A percentile compares a stretch with the other conserved stretches of the same genome.
phyloP scores from a whole-genome alignment of 179 eudicot species.

The Monotropa hypopitys region DNA sequence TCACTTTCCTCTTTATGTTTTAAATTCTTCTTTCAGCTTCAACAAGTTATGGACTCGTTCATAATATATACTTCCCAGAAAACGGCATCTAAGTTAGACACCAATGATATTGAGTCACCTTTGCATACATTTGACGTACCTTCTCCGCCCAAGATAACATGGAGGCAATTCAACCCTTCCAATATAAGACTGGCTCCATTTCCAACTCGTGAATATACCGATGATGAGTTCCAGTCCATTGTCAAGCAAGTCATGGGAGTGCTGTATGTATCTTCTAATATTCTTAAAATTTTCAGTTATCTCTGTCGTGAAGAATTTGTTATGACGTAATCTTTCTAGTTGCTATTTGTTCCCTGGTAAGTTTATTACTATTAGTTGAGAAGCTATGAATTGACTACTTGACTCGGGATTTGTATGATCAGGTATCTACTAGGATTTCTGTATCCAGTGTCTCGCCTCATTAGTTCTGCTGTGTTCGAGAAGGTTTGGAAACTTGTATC shows the following conservation, averaged over 20 bases:
- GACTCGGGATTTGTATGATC: conserved; percentile 16
- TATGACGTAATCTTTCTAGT: neutral
- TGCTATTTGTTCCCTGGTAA: neutral
- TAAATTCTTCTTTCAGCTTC: conserved; percentile 59
- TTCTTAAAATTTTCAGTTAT: neutral
- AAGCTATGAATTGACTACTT: conserved; percentile 10
- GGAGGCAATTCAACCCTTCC: conserved; percentile 69
- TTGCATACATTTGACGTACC: conserved; percentile 16
- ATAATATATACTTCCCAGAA: conserved; percentile 71
- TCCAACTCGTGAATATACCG: conserved; percentile 95
- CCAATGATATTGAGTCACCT: conserved; percentile 23
- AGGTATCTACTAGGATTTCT: conserved; percentile 97
- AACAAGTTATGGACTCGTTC: conserved; percentile 88
- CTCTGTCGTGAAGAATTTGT: neutral
- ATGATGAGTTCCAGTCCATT: conserved; percentile 94
- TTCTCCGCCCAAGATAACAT: conserved; percentile 29
- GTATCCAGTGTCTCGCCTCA: conserved; percentile 90
- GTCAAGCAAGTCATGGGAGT: conserved; percentile 95
- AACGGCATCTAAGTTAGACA: conserved; percentile 18
- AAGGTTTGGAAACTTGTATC: conserved; percentile 44
- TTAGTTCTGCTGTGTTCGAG: conserved; percentile 84
- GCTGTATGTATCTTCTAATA: conserved; percentile 48
- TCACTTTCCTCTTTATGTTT: neutral
- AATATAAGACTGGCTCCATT: conserved; percentile 82
- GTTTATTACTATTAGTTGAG: neutral